Percentiles rank a stretch among this genome's conserved stretches.
Evolutionary conservation across 208 protist species (phyloP).

Genomic region (Strigomonas culicis): DNA sequence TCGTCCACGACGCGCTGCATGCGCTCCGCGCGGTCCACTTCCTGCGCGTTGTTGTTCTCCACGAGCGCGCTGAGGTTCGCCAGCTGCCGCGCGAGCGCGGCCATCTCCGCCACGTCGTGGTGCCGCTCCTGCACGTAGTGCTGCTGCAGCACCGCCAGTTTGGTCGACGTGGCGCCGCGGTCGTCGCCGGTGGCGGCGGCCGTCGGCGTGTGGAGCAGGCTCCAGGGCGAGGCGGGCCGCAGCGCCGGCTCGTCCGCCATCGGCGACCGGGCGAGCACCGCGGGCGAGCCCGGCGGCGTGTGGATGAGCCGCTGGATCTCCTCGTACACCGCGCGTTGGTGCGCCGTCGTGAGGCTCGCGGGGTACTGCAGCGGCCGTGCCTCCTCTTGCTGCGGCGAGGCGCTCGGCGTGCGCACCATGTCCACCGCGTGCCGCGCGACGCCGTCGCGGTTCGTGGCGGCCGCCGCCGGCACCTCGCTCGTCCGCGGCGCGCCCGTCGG

Average conservation of each 20-base stretch:
- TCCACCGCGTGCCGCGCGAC: too few species aligned
- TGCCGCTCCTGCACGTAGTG: neutral
- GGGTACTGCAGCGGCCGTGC: too few species aligned
- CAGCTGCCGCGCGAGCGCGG: constrained; percentile 29
- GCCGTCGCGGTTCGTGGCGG: too few species aligned
- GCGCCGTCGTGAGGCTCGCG: constrained; percentile 5
- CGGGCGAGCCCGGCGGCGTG: constrained; percentile 2
- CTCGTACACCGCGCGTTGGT: constrained; percentile 30
- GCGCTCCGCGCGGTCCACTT: constrained; percentile 10
- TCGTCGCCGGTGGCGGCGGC: neutral
- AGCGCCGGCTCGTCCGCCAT: neutral
- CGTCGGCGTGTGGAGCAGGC: neutral
- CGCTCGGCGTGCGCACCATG: too few species aligned
- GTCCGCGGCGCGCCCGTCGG: too few species aligned
- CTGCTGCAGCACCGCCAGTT: too few species aligned
- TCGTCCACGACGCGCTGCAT: constrained; percentile 16
- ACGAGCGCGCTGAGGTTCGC: constrained; percentile 45
- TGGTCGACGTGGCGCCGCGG: too few species aligned
- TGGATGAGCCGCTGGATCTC: constrained; percentile 33
- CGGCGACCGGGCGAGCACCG: neutral
- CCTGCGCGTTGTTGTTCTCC: constrained; percentile 31
- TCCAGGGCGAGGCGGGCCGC: neutral
- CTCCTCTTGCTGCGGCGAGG: too few species aligned
- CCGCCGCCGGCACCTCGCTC: too few species aligned
- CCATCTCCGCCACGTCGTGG: constrained; percentile 15